These are phyloP conservation scores for Sclerotinia subarctica DNA, from an alignment of 2,329 filamentous ascomycete species.

Conservation along the genomic window DNA sequence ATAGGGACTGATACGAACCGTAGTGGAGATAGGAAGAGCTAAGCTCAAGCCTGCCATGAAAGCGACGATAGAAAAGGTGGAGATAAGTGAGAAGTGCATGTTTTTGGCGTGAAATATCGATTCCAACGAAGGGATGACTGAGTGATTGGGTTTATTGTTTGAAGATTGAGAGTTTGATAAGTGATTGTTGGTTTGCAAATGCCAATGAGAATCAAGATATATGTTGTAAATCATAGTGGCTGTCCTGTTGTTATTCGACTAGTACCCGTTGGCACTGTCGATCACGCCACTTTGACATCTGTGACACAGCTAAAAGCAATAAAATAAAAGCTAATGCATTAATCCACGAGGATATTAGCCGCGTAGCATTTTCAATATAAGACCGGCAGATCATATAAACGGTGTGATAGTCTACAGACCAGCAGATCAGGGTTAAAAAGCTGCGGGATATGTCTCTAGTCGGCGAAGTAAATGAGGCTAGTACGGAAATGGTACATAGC, in stretches of 20 bases:
- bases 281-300: background rate
- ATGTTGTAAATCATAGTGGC: background rate
- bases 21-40: background rate
- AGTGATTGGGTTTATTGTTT: background rate
- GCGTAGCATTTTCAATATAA: background rate
- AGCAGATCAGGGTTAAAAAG: background rate
- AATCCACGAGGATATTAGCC: background rate
- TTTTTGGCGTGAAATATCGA: background rate
- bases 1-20: background rate
- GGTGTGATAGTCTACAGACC: background rate
- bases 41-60: background rate
- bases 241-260: background rate
- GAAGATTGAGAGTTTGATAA: background rate
- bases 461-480: too few species aligned
- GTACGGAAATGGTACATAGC: too few species aligned
- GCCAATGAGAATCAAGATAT: background rate
- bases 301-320: background rate
- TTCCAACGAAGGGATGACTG: background rate
- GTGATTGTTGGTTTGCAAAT: background rate
- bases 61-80: background rate
- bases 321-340: too few species aligned
- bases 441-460: background rate
- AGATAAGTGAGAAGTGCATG: conserved; percentile 10
- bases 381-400: background rate
- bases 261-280: too few species aligned